These are phyloP conservation scores for Boletellus ananiceps DNA, from an alignment of 768 basidiomycete genomes.

Conservation along the genomic window DNA sequence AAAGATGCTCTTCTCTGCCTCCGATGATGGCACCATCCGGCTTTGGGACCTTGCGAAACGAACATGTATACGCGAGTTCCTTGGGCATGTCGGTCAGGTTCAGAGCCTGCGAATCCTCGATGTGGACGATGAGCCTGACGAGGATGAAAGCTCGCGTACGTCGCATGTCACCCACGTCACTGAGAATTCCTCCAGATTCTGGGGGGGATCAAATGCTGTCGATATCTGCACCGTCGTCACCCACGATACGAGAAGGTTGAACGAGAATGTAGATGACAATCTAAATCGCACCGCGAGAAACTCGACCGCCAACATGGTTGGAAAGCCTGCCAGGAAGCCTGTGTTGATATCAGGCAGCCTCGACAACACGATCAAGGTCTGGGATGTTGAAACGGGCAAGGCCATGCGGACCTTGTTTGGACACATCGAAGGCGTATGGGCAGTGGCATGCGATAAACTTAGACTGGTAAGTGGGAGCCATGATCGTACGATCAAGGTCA, in stretches of 20 bases:
- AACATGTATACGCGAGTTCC: slow-evolving; percentile 78
- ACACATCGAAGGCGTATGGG: slow-evolving; percentile 98
- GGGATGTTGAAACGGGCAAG: slow-evolving; percentile 89
- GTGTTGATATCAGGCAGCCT: slow-evolving; percentile 85
- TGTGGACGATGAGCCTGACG: slow-evolving; percentile 48
- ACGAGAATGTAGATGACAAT: slow-evolving; percentile 14
- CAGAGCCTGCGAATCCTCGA: slow-evolving; percentile 83
- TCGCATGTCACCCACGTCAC: slow-evolving; percentile 8
- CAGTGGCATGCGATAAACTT: slow-evolving; percentile 87
- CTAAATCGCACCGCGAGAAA: slow-evolving; percentile 2
- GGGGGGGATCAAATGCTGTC: slow-evolving; percentile 7
- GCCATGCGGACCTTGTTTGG: slow-evolving; percentile 84
- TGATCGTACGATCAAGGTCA: slow-evolving; percentile 94
- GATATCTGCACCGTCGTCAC: slow-evolving; percentile 30
- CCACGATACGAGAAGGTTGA: slow-evolving; percentile 16
- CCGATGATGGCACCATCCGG: slow-evolving; percentile 89
- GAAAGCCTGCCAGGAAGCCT: slow-evolving; percentile 44
- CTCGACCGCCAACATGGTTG: slow-evolving; percentile 12
- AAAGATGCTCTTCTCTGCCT: slow-evolving; percentile 96
- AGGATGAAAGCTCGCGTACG: slow-evolving; percentile 12
- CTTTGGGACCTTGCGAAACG: slow-evolving; percentile 88
- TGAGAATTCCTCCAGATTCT: slow-evolving; percentile 15
- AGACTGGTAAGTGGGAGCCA: slow-evolving; percentile 91
- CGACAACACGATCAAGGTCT: slow-evolving; percentile 93
- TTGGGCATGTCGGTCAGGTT: slow-evolving; percentile 91